Evolutionary conservation across 805 yeast species (phyloP), one percentile per base, ranked within the genome.

Genomic region (baker's yeast (Saccharomyces cerevisiae)): DNA sequence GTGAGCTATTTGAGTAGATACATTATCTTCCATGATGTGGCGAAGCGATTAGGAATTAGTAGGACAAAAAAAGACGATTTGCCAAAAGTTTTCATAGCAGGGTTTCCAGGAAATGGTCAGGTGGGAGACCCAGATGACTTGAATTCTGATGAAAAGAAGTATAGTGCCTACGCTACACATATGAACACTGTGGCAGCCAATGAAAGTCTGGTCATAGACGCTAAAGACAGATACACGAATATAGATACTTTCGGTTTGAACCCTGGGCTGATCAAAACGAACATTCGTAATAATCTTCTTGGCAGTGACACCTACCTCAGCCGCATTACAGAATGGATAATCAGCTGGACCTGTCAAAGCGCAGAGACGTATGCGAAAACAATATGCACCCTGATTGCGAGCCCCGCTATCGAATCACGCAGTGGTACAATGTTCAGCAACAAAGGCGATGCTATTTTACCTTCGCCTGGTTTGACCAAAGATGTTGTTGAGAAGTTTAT

Each of bases 171-270:
- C 32, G 53, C 50, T 6, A 68, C 75, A 2, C 78, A 74, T 54
- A 66, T 68, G 71, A 73, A 63, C 50, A 74, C 77, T 0, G 76
- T 74, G n/a, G 77, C 77, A 2, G 76, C 75, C 1, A 74, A 74
- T 53, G 78, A 74, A 55, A 63, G 73, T 1, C 54, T 74, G 26
- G 75, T 73, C 1, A 43, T 58, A 8, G 61, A 64, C 49, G 56
- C 54, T 3, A 61, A 56, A 0, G 26, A 52, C 11, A 55, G 56
- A 27, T 65, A 61, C 50, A 60, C 66, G 1, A 54, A 61, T 17
- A 54, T 62, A n/a, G 54, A 64, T 46, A 52, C 70, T 36, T 73
- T 57, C 57, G 78, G 78, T 1, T 62, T 74, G 41, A 74, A 74
- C 52, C 78, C 77, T 5, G 77, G 77, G 2, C 5, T 74, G 1